Base-by-base conservation (phyloP, 2,329 filamentous ascomycete species). In the Xylariales sp. region DNA sequence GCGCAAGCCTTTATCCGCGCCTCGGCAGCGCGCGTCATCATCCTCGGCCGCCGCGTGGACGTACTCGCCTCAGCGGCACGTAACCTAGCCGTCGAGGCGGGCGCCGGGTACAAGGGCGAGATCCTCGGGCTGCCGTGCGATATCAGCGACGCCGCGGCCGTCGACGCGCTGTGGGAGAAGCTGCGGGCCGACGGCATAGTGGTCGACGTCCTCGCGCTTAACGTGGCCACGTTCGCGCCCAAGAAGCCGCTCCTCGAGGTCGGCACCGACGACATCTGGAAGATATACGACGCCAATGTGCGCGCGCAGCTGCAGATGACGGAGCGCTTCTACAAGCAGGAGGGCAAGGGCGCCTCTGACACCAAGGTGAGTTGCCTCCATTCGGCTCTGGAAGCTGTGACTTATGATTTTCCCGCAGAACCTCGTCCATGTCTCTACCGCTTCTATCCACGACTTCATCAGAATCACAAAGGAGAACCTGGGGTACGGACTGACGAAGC, bases 1-100 rank as follows among this genome's bases (percentile, higher is more conserved):
- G 89, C 90, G 2, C 83, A 84, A 55, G 81, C 89, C 54, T 93
- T 84, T 69, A 77, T 79, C 9, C 64, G 72, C 1, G 84, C 84
- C 0, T 76, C 77, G 0, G 81, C 82, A 7, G 60, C 75, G 1
- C 74, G 71, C 0, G 74, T 85, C 32, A 78, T 81, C 9, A 75
- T 86, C 46, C 65, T 80, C 0, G 81, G 78, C 7, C 81, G 83
- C 6, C 79, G 78, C 1, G 41, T 70, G 0, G 71, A 73, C 5
- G 72, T 73, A 1, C 75, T 83, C 16, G 66, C 78, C 1, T 66
- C 72, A 3, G 79, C 75, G 7, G 78, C 74, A 1, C 53, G 72
- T 12, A 54, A 70, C 1, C 72, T 80, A 1, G 9, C 23, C 6
- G 53, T 50, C 14, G 70, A 72, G 43, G 48, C 34, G 63, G 58